Evolutionary conservation across 1,284 basidiomycete genomes (phyloP), one percentile per base, ranked within the genome.

Genomic region (Singerocomus rubriflavus): DNA sequence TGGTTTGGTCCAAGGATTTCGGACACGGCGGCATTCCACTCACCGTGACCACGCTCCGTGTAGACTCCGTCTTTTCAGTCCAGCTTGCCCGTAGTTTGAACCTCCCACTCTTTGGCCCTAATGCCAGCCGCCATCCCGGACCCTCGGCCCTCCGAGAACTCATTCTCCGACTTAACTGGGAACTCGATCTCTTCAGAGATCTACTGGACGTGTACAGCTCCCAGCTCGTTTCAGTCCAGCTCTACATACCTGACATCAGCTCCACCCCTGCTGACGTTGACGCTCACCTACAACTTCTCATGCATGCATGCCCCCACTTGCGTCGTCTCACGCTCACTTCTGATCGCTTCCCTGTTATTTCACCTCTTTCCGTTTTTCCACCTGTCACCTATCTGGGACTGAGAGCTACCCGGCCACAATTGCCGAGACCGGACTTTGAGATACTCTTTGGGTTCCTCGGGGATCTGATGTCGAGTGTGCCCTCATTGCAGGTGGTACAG

Each of bases 401-500:
- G 6, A 37, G 60, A 31, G 31, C 29, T 6, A 21, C 26, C 0
- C 44, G 10, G 3, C 1, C 13, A 0, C 65, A 66, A 17, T 37
- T 25, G 2, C 38, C 40, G 4, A 63, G 17, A 39, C 0, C 4
- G 0, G 52, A 55, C 2, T 57, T 59, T 37, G 14, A 41, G 30
- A 7, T 0, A 10, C 41, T 64, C 1, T 63, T 59, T n/a, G 14
- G 16, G 7, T 27, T 55, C 25, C 30, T 69, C 17, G 49, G 32
- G 5, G 27, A 45, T 12, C 39, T 69, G 21, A 30, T 14, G 12
- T 47, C 43, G 10, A 54, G 7, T 5, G 34, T 51, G 1, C 61
- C 61, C 4, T 61, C 65, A 25, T 35, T 69, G 39, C 54, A 31
- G 12, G 57, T 64, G 3, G 52, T 66, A 7, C 66, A 54, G n/a